Evolutionary conservation across 75 land plant genomes (phyloP), one percentile per base, ranked within the genome.

Genomic region (Larix kaempferi): DNA sequence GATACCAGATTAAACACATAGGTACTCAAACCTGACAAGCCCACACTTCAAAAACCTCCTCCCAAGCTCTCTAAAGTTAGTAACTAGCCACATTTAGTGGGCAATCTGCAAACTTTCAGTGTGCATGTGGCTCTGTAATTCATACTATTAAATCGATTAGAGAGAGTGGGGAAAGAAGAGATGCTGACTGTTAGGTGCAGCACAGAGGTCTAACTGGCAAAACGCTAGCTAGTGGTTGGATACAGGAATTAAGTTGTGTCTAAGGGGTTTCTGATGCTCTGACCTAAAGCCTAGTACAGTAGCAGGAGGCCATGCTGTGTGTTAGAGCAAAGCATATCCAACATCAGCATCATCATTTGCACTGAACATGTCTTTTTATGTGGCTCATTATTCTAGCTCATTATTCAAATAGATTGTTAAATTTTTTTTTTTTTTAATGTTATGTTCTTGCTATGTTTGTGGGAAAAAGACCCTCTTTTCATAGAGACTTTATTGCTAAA

Each of bases 231-330:
- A 10, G 71, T 66, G 71, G 71, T 27, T 66, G 39, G 19, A 17
- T 33, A 67, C 41, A 39, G 3, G 3, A 6, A n/a, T 26, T 27
- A 5, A 35, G 35, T 5, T 66, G 5, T 33, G 5, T 15, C 25
- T 66, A 66, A 66, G 71, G 39, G 41, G 35, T 16, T 66, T 29
- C 71, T 66, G 71, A 66, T 66, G 5, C 71, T 66, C 39, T 66
- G 71, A 66, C 71, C 41, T 6, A 17, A 66, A 35, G 71, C 71
- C 16, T 17, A 66, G 64, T 23, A 22, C 16, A 29, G 67, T 33
- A 66, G 39, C 37, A 33, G 33, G 33, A 66, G 71, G 21, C 71
- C 39, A 33, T 66, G 39, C 29, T 63, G 65, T 12, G 23, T 21
- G 33, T 59, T n/a, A 0, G 33, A 62, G 1, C 17, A 26, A 62